These are phyloP conservation scores for Pseudogymnoascus sp. DNA, from an alignment of 2,329 filamentous ascomycete genomes.

Conservation along the genomic window DNA sequence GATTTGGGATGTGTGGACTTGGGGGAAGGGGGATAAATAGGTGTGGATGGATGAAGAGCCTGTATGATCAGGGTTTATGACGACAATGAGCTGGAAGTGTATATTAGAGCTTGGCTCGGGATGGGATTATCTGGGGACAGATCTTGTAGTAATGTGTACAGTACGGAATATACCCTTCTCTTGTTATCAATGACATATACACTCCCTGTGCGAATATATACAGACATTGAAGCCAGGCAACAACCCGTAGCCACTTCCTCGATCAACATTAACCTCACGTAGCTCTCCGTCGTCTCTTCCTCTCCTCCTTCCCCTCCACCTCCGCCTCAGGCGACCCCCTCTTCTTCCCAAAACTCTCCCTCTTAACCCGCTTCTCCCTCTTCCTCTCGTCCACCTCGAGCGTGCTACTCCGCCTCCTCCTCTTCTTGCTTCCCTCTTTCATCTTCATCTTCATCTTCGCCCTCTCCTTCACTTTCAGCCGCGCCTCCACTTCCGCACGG, in stretches of 20 bases:
- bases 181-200: background rate
- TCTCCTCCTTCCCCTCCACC: background rate
- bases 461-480: slow-evolving; percentile 1
- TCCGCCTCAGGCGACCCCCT: slow-evolving; percentile 3
- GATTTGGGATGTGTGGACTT: slow-evolving; percentile 41
- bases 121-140: background rate
- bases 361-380: slow-evolving; percentile 7
- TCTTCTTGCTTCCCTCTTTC: slow-evolving; percentile 7
- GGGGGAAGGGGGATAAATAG: slow-evolving; percentile 33
- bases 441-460: slow-evolving; percentile 8
- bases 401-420: slow-evolving; percentile 1
- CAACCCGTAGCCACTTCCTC: background rate
- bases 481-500: slow-evolving; percentile 7
- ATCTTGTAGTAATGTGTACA: background rate
- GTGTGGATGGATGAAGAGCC: slow-evolving; percentile 22
- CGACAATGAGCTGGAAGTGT: background rate
- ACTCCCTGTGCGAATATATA: background rate
- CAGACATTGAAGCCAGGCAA: background rate
- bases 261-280: background rate
- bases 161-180: slow-evolving; percentile 1
- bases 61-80: slow-evolving; percentile 18
- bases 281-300: background rate
- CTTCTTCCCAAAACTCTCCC: slow-evolving; percentile 2
- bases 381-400: background rate
- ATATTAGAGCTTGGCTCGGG: slow-evolving; percentile 1